Evolutionary conservation across 306 rosid genomes (phyloP), one percentile per base, ranked within the genome.

Genomic region (Vigna angularis): DNA sequence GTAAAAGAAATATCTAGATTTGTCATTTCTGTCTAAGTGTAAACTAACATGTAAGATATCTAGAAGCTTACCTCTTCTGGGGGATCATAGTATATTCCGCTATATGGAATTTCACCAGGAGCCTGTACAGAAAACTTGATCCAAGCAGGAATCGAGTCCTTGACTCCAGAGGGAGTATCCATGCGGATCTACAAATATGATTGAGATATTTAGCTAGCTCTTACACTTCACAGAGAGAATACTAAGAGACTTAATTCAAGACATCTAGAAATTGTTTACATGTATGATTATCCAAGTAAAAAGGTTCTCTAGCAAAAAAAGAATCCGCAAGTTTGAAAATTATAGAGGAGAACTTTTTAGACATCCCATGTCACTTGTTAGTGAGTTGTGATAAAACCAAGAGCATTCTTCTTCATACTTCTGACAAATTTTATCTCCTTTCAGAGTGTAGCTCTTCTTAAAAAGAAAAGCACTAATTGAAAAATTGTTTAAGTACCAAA

Each of bases 121-220:
- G 96, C 92, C 89, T 96, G 99, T 74, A 96, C 89, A 30, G 99
- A 87, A 78, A 88, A 93, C 90, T 93, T 93, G 81, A 91, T 96
- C 99, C 99, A 96, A 75, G 99, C 99, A 73, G 99, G 88, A 83
- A 96, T 93, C 3, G 98, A 93, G 83, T 96, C 99, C 82, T 96
- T 93, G 85, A 90, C 82, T 77, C 99, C 98, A 85, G 99, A 88
- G 81, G 96, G 94, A 73, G 99, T 93, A 72, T 88, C 88, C 99
- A 93, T 93, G 83, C 86, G 99, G 70, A 96, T 89, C 99, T 96
- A 79, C 66, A 79, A 83, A 76, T 79, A 72, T 49, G 10, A 67
- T 64, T 6, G 51, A 70, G 51, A 65, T 17, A 69, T 45, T 83
- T 49, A 87, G 72, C 28, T 26, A 26, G 28, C 28, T 26, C 49